Percentiles rank a stretch among this genome's conserved stretches.
phyloP scores from a whole-genome alignment of 1,139 yeast genomes.

The Magnusiomyces magnusii region DNA sequence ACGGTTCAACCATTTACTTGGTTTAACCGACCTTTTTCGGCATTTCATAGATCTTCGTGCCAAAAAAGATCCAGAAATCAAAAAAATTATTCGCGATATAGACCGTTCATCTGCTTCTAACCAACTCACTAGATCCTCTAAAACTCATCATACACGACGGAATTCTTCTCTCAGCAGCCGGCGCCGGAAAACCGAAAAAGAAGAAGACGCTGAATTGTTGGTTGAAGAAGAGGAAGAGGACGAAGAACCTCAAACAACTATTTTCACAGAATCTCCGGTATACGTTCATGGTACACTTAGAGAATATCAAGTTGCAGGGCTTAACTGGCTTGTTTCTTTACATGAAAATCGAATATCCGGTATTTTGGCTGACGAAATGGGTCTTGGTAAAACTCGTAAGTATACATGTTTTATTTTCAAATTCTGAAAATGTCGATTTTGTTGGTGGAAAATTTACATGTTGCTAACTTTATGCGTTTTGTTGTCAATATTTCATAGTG shows the following conservation, averaged over 20 bases:
- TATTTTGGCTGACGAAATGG: conserved; percentile 97
- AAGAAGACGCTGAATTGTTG: conserved; percentile 86
- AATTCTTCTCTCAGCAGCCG: conserved; percentile 22
- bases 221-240: conserved; percentile 63
- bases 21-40: conserved; percentile 78
- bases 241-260: conserved; percentile 39
- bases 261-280: conserved; percentile 75
- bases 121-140: neutral
- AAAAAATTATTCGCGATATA: conserved; percentile 48
- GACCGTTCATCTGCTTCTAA: conserved; percentile 31
- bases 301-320: conserved; percentile 75
- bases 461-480: neutral
- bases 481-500: neutral
- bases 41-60: conserved; percentile 84
- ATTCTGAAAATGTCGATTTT: neutral
- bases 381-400: conserved; percentile 71
- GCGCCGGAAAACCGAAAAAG: conserved; percentile 43
- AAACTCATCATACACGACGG: conserved; percentile 17
- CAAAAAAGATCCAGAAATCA: conserved; percentile 64
- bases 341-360: conserved; percentile 84
- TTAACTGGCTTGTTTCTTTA: conserved; percentile 82
- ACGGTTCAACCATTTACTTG: conserved; percentile 73
- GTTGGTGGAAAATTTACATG: neutral
- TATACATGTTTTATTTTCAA: neutral
- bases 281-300: conserved; percentile 39